phyloP scores from a whole-genome alignment of 2,329 filamentous ascomycete genomes.

The Botryosphaeria dothidea region DNA sequence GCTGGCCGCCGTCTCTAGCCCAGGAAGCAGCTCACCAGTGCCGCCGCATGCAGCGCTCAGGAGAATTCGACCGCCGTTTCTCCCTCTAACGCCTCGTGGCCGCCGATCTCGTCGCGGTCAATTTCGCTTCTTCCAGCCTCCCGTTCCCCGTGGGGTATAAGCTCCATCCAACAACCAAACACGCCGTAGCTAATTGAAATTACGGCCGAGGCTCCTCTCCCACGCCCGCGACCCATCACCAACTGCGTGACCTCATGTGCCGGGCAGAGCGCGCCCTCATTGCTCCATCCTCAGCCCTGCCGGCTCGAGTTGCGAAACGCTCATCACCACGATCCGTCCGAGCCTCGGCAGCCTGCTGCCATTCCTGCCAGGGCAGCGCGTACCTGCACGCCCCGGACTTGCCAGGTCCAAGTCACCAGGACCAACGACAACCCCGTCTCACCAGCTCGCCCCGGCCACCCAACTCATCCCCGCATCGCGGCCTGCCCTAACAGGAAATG shows the following conservation, averaged over 20 bases:
- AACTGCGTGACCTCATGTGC: slow-evolving; percentile 13
- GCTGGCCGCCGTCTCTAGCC: background rate
- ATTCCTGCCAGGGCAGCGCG: slow-evolving; percentile 1
- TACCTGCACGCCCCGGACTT: background rate
- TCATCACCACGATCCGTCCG: background rate
- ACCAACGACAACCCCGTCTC: background rate
- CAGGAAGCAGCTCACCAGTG: background rate
- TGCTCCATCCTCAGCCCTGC: slow-evolving; percentile 8
- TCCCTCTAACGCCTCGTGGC: background rate
- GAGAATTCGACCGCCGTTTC: background rate
- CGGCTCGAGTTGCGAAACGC: background rate
- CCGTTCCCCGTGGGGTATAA: background rate
- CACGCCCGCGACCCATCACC: no score
- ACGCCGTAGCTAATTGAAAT: background rate
- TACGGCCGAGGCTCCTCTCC: background rate
- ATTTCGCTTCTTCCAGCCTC: slow-evolving; percentile 6
- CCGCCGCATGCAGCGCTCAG: slow-evolving; percentile 11
- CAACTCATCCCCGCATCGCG: slow-evolving; percentile 5
- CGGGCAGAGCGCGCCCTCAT: background rate
- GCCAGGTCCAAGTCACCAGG: background rate
- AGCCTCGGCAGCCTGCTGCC: background rate
- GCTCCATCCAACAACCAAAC: background rate
- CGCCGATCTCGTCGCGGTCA: slow-evolving; percentile 9
- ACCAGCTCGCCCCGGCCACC: background rate
- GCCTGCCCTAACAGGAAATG: slow-evolving; percentile 6